Conservation (phyloP, 805 yeast genomes). For the Schwanniomyces pseudopolymorphus region DNA sequence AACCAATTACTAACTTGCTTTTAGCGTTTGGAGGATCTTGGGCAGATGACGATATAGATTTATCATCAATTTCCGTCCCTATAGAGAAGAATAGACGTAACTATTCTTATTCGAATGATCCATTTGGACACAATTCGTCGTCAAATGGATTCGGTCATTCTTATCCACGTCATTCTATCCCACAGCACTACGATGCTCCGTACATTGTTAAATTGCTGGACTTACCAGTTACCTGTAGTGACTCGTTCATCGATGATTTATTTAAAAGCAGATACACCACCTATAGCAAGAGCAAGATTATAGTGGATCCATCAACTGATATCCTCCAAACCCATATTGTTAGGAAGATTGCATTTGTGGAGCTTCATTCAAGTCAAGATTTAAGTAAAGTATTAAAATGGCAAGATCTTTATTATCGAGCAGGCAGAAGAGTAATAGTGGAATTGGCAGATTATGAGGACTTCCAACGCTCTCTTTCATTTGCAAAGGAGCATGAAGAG, state of each 20-base stretch:
- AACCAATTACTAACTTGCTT: constrained; percentile 14
- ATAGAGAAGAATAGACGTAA: constrained; percentile 29
- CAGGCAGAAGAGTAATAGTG: constrained; percentile 36
- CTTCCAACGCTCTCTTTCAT: constrained; percentile 38
- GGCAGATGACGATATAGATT: constrained; percentile 48
- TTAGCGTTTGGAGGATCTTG: constrained; percentile 47
- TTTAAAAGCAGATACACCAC: constrained; percentile 62
- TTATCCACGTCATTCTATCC: constrained; percentile 8
- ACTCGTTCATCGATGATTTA: constrained; percentile 54
- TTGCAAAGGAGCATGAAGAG: constrained; percentile 34
- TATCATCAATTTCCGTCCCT: constrained; percentile 46
- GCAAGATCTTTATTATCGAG: constrained; percentile 54
- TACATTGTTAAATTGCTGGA: constrained; percentile 63
- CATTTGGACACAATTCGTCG: constrained; percentile 7
- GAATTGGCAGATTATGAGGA: constrained; percentile 42
- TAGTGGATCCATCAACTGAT: constrained; percentile 49
- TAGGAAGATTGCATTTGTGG: constrained; percentile 64
- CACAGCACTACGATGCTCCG: constrained; percentile 48
- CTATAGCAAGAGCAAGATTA: constrained; percentile 58
- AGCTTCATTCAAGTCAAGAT: constrained; percentile 50
- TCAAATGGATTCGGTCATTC: constrained; percentile 6
- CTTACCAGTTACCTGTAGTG: constrained; percentile 55
- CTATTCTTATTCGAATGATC: constrained; percentile 6
- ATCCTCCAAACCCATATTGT: constrained; percentile 36
- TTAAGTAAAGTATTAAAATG: constrained; percentile 61